Base-by-base conservation (phyloP, 2,329 filamentous ascomycete genomes). In the Torrubiella hemipterigena region DNA sequence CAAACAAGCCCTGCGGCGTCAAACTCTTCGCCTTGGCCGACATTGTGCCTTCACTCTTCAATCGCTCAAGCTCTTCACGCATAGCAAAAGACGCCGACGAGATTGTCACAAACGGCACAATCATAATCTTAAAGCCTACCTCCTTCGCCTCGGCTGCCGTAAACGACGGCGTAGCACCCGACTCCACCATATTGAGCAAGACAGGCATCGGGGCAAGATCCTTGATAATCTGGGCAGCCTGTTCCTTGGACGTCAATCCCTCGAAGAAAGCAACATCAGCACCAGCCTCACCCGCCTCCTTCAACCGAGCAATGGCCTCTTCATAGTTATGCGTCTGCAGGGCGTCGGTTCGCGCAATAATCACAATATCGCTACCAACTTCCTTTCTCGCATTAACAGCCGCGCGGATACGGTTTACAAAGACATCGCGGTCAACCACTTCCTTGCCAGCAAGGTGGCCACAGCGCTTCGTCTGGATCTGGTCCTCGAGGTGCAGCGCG, bases 11-110 rank as follows among this genome's bases (percentile, higher is more conserved):
- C n/a, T 26, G 23, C 12, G 23, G 23, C 7, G 7, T 7, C 23
- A 26, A 13, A 12, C 15, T 26, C 12, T 26, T 26, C 7, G 23
- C n/a, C 23, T 26, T 14, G 23, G n/a, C 23, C 7, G 12, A 13
- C 23, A 26, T 26, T 12, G 23, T 26, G n/a, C 23, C 23, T 13
- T 26, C 42, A 21, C 43, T 40, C 51, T 59, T 63, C 12, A 67
- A 40, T 13, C 44, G 39, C 15, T 49, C 36, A 12, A 60, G 42
- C 4, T 49, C 56, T 15, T 55, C 53, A 22, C 47, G 48, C 12
- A 66, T 59, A 5, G 58, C 61, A 7, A 49, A 38, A 32, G 62
- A 63, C 0, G 60, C 65, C 5, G 66, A 62, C 10, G 56, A 65
- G 24, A 73, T 48, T 0, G 61, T 55, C 7, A 61, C 51, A 29